Evolutionary conservation across 345 rosid species (phyloP).

Genomic region (Murraya koenigii): DNA sequence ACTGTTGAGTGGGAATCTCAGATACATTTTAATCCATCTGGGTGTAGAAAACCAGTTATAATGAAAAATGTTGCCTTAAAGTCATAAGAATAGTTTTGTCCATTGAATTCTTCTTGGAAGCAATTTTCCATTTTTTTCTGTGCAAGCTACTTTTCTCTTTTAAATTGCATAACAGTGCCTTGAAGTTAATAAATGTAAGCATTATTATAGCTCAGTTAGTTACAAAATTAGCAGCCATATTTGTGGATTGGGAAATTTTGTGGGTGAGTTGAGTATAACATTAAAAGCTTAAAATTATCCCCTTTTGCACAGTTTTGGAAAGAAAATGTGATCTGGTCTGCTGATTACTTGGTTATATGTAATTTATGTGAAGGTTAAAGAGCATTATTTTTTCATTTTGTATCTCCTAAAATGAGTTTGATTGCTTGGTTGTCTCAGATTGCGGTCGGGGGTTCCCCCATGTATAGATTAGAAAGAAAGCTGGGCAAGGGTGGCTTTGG

Average conservation of each 20-base stretch:
- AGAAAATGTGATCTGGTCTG: background rate
- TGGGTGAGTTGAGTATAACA: background rate
- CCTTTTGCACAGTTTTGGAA: background rate
- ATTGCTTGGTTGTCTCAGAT: slow-evolving; percentile 39
- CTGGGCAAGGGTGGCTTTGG: slow-evolving; percentile 93
- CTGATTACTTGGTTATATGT: background rate
- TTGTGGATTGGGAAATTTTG: background rate
- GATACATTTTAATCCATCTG: background rate
- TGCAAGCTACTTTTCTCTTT: background rate
- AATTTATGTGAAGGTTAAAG: background rate
- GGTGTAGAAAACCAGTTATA: background rate
- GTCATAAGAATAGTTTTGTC: too few relatives aligned
- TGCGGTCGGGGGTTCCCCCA: slow-evolving; percentile 66
- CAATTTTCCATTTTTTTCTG: too few relatives aligned
- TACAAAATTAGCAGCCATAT: background rate
- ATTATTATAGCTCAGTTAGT: background rate
- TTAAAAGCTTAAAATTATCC: background rate
- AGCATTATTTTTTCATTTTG: background rate
- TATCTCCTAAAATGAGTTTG: background rate
- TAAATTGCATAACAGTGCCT: background rate
- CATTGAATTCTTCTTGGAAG: too few relatives aligned
- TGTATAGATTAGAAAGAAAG: slow-evolving; percentile 62
- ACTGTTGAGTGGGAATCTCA: background rate
- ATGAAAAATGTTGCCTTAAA: too few relatives aligned
- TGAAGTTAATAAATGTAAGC: background rate